A percentile compares a stretch with the other conserved stretches of the same genome.
These are phyloP conservation scores for Gentiana straminea DNA, from an alignment of 257 asterid genomes.

Conservation along the genomic window DNA sequence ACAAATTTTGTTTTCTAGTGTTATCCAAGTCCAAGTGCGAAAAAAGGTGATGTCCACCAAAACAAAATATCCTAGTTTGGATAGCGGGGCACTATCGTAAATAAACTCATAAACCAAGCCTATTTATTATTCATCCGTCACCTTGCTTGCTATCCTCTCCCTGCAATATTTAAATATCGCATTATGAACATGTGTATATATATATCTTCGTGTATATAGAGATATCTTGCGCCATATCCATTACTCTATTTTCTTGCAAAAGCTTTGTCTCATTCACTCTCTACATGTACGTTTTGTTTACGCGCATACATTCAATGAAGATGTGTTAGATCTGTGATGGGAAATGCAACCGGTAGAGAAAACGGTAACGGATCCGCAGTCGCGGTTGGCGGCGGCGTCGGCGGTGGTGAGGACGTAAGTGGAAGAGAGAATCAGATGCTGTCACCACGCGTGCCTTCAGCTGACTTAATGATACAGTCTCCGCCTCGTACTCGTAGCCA, in stretches of 20 bases:
- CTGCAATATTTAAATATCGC: too few species aligned
- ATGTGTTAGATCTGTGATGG: conserved; percentile 29
- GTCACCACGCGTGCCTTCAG: conserved; percentile 31
- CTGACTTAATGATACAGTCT: conserved; percentile 59
- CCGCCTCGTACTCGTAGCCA: conserved; percentile 53
- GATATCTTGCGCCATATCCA: not conserved
- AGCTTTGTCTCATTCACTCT: conserved; percentile 10
- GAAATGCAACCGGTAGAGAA: conserved; percentile 61
- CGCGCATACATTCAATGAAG: not conserved
- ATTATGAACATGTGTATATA: too few species aligned
- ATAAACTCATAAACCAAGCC: too few species aligned
- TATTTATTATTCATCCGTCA: conserved; percentile 8
- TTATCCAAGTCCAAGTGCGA: too few species aligned
- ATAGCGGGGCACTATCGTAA: too few species aligned
- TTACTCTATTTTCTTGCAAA: not conserved
- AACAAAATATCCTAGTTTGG: too few species aligned
- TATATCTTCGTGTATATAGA: too few species aligned
- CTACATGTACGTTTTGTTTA: not conserved
- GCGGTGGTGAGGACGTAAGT: conserved; percentile 17
- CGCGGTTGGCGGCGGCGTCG: conserved; percentile 15
- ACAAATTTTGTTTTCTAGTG: too few species aligned
- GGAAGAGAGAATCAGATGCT: conserved; percentile 30
- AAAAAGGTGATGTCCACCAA: too few species aligned
- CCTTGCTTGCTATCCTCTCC: not conserved
- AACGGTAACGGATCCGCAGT: conserved; percentile 15